Percentiles rank a stretch among this genome's conserved stretches.
Conservation (phyloP, 306 rosid species). For the Delonix regia region DNA sequence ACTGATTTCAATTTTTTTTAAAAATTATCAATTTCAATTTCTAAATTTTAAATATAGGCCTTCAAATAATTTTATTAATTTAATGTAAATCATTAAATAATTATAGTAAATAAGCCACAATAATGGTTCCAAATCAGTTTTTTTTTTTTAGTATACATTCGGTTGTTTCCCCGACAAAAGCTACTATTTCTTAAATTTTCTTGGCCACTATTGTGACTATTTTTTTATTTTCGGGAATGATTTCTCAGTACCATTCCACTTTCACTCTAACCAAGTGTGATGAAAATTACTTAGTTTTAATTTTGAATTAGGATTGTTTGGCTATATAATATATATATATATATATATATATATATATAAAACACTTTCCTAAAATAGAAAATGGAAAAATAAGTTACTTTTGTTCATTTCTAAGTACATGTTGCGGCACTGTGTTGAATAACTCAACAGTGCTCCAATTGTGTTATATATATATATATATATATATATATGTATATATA, state of each 20-base stretch:
- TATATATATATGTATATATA: no score
- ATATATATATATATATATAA: neutral
- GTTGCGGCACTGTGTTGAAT: neutral
- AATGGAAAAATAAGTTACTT: neutral
- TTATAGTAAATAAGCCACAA: no score
- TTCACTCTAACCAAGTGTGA: neutral
- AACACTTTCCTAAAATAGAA: neutral
- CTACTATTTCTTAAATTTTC: neutral
- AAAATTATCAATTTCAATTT: no score
- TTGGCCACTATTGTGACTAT: no score
- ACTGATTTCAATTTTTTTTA: no score
- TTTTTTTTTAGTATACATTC: neutral
- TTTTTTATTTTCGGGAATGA: neutral
- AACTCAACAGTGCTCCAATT: constrained; percentile 18
- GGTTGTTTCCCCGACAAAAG: neutral
- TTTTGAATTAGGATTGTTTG: neutral
- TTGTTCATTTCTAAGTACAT: constrained; percentile 28
- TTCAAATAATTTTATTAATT: no score
- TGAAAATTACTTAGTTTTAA: neutral
- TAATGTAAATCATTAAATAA: no score
- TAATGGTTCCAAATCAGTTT: no score
- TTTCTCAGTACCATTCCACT: neutral
- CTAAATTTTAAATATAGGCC: no score
- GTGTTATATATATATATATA: no score
- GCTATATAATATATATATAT: no score